A percentile compares a stretch with the other conserved stretches of the same genome.
These are phyloP conservation scores for Globisporangium emineosum DNA, from an alignment of 352 stramenopile genomes.

Conservation along the genomic window DNA sequence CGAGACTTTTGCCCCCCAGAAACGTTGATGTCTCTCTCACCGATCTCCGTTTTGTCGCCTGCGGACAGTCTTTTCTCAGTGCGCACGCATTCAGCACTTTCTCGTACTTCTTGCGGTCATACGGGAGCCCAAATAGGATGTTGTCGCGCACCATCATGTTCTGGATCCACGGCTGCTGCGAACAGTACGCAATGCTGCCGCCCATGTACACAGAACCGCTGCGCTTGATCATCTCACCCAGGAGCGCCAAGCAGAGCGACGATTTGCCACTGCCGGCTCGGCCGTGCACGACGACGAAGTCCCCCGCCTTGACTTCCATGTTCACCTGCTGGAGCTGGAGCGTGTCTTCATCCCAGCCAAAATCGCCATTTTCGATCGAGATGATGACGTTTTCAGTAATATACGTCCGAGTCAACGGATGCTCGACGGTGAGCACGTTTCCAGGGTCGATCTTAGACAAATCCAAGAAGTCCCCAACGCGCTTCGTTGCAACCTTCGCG, in stretches of 20 bases:
- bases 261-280: slow-evolving; percentile 90
- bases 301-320: slow-evolving; percentile 59
- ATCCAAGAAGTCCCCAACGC: background rate
- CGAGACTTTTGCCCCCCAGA: slow-evolving; percentile 61
- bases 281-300: slow-evolving; percentile 88
- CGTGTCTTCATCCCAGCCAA: background rate
- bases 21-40: slow-evolving; percentile 44
- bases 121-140: slow-evolving; percentile 87
- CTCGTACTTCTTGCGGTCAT: slow-evolving; percentile 35
- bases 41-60: slow-evolving; percentile 53
- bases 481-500: background rate
- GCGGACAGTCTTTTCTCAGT: slow-evolving; percentile 45
- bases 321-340: slow-evolving; percentile 49
- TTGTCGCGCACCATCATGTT: slow-evolving; percentile 63
- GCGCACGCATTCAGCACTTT: slow-evolving; percentile 48
- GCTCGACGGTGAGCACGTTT: background rate
- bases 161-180: slow-evolving; percentile 91
- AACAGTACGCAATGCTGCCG: slow-evolving; percentile 69
- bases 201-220: slow-evolving; percentile 16
- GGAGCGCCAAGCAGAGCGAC: slow-evolving; percentile 87
- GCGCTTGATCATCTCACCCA: slow-evolving; percentile 87
- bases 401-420: background rate
- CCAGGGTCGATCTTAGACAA: background rate
- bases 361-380: background rate
- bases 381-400: background rate